A percentile compares a stretch with the other conserved stretches of the same genome.
Conservation (phyloP, 768 basidiomycete species). For the Tephrocybe sp. region DNA sequence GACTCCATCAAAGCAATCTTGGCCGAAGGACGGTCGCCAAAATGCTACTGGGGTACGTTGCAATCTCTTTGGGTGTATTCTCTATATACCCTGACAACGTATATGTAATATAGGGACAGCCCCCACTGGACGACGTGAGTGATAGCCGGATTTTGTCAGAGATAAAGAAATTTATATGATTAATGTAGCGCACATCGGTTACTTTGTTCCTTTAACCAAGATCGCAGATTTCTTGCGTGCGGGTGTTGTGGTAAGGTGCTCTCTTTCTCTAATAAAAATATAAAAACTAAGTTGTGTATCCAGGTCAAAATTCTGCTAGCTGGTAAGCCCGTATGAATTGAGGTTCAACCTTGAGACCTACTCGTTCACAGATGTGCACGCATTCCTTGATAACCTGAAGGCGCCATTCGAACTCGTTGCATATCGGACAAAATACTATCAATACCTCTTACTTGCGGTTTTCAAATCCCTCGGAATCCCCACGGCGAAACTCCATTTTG, state of each 20-base stretch:
- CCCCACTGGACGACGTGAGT: conserved; percentile 89
- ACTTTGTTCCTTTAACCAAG: conserved; percentile 93
- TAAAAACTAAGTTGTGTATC: background rate
- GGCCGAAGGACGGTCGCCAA: conserved; percentile 69
- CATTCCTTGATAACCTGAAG: conserved; percentile 96
- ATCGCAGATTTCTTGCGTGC: conserved; percentile 94
- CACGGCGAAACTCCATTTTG: conserved; percentile 75
- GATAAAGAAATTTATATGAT: conserved; percentile 4
- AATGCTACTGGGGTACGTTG: conserved; percentile 88
- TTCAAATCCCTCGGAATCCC: conserved; percentile 91
- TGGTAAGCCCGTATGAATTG: conserved; percentile 42
- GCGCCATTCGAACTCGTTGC: conserved; percentile 90
- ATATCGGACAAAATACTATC: conserved; percentile 88
- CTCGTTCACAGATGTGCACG: conserved; percentile 72
- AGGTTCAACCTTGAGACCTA: background rate
- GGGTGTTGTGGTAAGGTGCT: conserved; percentile 66
- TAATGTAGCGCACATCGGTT: conserved; percentile 85
- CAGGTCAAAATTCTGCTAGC: conserved; percentile 81
- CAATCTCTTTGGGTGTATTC: conserved; percentile 5
- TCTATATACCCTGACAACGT: conserved; percentile 7
- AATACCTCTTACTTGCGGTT: conserved; percentile 74
- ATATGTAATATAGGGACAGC: conserved; percentile 65
- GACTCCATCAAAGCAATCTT: conserved; percentile 82
- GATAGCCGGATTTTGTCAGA: background rate
- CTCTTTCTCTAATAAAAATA: background rate